Base-by-base conservation (phyloP, 139 green algal genomes). In the Limnomonas spitsbergensis region DNA sequence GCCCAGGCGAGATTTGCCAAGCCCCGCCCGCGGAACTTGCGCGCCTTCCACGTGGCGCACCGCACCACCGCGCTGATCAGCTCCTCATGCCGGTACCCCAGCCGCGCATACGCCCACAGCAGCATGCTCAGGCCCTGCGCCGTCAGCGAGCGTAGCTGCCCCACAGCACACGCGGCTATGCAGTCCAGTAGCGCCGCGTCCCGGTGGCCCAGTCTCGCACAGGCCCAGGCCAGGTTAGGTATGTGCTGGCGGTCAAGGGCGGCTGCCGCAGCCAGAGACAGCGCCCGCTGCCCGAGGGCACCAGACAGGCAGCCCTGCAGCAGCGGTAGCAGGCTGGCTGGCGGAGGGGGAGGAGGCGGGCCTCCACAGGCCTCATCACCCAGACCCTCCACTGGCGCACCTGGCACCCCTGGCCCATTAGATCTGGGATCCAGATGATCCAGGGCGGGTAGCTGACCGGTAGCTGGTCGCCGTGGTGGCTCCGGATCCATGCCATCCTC, bases 1-100 rank as follows among this genome's bases (percentile, higher is more conserved):
- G 66, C 75, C 82, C 82, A 87, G 31, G 56, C 73, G 31, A 87
- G 34, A 56, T 84, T 84, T 40, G 78, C 40, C 24, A 83, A 31
- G 47, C 69, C 78, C 70, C 82, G 82, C 0, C 29, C 61, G 4
- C 68, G 37, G 40, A 83, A 81, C 75, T 53, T 56, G n/a, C 56
- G n/a, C 2, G 36, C 66, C 42, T 81, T 81, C 52, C 56, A 66
- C 66, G 42, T 68, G 2, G 68, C 39, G 27, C 40, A 32, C 24
- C 35, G 47, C 36, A 56, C 32, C 24, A 81, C 34, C n/a, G 2
- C 52, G 1, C 4, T 4, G 3, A 73, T 40, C 14, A 77, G 67
- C 2, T 26, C 68, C 7, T 40, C 26, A n/a, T 78, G 78, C 69
- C 3, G 1, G 53, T 56, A 67, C 40, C 36, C 40, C 52, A 82